These are phyloP conservation scores for Achlya hypogyna DNA, from an alignment of 352 stramenopile species.

Conservation along the genomic window DNA sequence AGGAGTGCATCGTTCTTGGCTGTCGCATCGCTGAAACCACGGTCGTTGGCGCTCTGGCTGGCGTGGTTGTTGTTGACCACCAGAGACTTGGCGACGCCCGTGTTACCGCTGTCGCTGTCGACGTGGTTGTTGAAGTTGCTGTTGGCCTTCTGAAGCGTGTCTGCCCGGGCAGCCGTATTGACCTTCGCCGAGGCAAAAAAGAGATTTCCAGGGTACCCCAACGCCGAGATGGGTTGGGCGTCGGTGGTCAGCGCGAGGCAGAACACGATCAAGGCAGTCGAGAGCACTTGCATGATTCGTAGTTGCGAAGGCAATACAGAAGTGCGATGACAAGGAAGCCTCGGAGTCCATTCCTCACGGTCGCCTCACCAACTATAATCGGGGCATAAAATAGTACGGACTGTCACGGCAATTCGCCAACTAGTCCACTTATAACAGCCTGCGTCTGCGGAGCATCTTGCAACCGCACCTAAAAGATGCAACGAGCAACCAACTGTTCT, in stretches of 20 bases:
- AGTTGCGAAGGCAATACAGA: too few relatives aligned
- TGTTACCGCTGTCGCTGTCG: constrained; percentile 9
- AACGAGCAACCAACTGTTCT: too few relatives aligned
- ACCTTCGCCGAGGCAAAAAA: not conserved
- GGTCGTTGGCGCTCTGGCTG: not conserved
- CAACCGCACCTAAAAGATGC: too few relatives aligned
- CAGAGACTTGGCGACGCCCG: not conserved
- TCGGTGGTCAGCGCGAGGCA: not conserved
- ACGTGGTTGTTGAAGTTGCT: constrained; percentile 10
- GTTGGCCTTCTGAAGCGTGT: not conserved
- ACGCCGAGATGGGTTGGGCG: not conserved
- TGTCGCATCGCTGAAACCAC: not conserved
- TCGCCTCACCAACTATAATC: too few relatives aligned
- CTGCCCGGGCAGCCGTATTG: not conserved
- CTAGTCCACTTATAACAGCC: too few relatives aligned
- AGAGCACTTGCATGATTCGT: not conserved
- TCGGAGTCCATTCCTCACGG: too few relatives aligned
- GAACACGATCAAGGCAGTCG: not conserved
- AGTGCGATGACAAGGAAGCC: not conserved
- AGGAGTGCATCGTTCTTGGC: not conserved
- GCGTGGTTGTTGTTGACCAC: not conserved
- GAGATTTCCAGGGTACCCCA: not conserved
- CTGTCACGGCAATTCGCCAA: too few relatives aligned
- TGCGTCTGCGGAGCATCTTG: too few relatives aligned
- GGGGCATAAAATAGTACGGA: too few relatives aligned